phyloP scores from a whole-genome alignment of 1,284 basidiomycete species.

The Caloboletus inedulis region DNA sequence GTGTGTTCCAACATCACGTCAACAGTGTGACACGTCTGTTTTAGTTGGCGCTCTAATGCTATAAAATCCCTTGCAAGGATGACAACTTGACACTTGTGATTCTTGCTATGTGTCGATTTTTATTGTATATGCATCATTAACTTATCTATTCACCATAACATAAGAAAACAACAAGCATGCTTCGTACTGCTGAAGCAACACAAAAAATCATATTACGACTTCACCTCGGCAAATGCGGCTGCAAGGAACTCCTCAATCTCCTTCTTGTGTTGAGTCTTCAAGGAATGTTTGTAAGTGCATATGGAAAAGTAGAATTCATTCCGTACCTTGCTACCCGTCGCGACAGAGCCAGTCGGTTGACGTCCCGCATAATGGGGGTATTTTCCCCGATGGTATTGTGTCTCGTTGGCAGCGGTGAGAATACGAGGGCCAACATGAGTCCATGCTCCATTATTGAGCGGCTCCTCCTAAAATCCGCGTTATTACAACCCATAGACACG shows the following conservation, averaged over 20 bases:
- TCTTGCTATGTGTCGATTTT: neutral
- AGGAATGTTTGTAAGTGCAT: neutral
- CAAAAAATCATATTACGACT: neutral
- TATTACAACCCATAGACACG: neutral
- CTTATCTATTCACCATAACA: slow-evolving; percentile 9
- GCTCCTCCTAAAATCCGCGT: slow-evolving; percentile 60
- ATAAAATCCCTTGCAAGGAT: neutral
- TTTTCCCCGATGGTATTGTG: slow-evolving; percentile 88
- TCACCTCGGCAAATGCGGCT: slow-evolving; percentile 46
- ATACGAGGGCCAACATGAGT: slow-evolving; percentile 89
- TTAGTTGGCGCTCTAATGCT: too few relatives aligned
- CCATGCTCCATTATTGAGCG: slow-evolving; percentile 92
- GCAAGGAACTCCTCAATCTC: slow-evolving; percentile 76
- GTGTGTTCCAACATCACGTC: too few relatives aligned
- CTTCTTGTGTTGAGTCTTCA: slow-evolving; percentile 75
- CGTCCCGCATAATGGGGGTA: slow-evolving; percentile 85
- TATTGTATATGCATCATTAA: slow-evolving; percentile 1
- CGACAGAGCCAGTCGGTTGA: slow-evolving; percentile 84
- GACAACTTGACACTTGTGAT: neutral
- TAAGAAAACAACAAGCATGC: neutral
- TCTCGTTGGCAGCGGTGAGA: slow-evolving; percentile 79
- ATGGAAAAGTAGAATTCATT: neutral
- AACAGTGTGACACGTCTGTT: too few relatives aligned
- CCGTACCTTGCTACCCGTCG: slow-evolving; percentile 82
- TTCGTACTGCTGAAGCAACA: neutral